Evolutionary conservation across 768 basidiomycete genomes (phyloP), one percentile per base, ranked within the genome.

Genomic region (Sporobolomyces roseus): DNA sequence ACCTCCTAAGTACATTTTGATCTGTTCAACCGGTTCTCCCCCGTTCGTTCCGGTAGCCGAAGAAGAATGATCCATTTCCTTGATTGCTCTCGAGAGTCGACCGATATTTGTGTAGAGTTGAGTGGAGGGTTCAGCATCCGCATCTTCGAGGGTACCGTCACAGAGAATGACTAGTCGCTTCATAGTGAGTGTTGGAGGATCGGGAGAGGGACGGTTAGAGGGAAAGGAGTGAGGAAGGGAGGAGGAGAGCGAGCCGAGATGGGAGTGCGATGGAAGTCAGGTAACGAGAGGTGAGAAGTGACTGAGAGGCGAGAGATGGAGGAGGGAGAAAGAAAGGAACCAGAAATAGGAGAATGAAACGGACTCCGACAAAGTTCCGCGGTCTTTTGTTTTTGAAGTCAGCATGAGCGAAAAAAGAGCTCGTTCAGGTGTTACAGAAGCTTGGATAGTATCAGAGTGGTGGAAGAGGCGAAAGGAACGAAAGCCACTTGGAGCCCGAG

Each of bases 61-160:
- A n/a, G n/a, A n/a, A n/a, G n/a, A n/a, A n/a, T n/a, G n/a, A 32
- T 65, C 68, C 16, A 30, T 12, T n/a, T 61, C 52, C 8, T 32
- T 13, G 27, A 70, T 23, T 4, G 68, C 68, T 5, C 68, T 17
- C 7, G 33, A 21, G 19, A 70, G 38, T 7, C 46, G 41, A 3
- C 45, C 59, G 14, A 70, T 33, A 33, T 70, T 70, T 19, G 63
- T 65, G 36, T 55, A 49, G 23, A 51, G 25, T 23, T 14, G 33
- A 9, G 52, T 35, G 38, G 65, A 35, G 16, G 8, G 21, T 23
- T 70, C 36, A 1, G 36, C 8, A 38, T 65, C 63, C 1, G 68
- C 68, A 36, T 70, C 68, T 53, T 55, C 33, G 35, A 65, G 50
- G 8, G 67, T 63, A n/a, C 67, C 67, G 43, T 68, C 67, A 50